Base-by-base conservation (phyloP, 208 protist genomes). In the Trypanosoma grayi region DNA sequence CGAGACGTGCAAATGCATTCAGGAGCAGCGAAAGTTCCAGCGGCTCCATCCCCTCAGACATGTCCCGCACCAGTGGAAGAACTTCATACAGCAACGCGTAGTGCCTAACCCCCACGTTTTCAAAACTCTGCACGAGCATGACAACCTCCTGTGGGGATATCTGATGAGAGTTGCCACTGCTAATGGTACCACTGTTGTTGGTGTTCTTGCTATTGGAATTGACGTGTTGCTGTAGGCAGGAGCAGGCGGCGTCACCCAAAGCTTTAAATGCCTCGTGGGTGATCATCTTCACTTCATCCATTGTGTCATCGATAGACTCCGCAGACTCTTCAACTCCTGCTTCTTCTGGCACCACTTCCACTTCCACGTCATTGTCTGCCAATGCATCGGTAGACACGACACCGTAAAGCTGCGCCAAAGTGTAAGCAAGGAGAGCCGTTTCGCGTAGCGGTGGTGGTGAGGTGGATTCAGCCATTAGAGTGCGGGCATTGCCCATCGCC, bases 111-210 rank as follows among this genome's bases (percentile, higher is more conserved):
- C 57, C 64, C 6, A 76, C 73, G 16, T 57, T 65, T 46, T 89
- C 87, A 60, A 86, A 91, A 31, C 70, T 75, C 63, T 86, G 87
- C 2, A 94, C 56, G n/a, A 93, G 76, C 72, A 93, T 89, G n/a
- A 93, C 64, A 24, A 89, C 51, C 18, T 85, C 52, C 51, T 91
- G 83, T 0, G 85, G 80, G 25, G 67, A 54, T 61, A 85, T 56
- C 1, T 46, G 34, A 25, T 36, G 30, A n/a, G n/a, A n/a, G n/a
- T n/a, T n/a, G n/a, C n/a, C n/a, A n/a, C n/a, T n/a, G n/a, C n/a
- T n/a, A n/a, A n/a, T n/a, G n/a, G n/a, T n/a, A n/a, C n/a, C n/a
- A n/a, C n/a, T n/a, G 18, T 14, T 7, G 13, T n/a, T 40, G 36
- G 9, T 39, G 44, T 20, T 45, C 4, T 33, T 43, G 18, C 30